Conservation (phyloP, 2,329 filamentous ascomycete species). For the Alternaria viburni region DNA sequence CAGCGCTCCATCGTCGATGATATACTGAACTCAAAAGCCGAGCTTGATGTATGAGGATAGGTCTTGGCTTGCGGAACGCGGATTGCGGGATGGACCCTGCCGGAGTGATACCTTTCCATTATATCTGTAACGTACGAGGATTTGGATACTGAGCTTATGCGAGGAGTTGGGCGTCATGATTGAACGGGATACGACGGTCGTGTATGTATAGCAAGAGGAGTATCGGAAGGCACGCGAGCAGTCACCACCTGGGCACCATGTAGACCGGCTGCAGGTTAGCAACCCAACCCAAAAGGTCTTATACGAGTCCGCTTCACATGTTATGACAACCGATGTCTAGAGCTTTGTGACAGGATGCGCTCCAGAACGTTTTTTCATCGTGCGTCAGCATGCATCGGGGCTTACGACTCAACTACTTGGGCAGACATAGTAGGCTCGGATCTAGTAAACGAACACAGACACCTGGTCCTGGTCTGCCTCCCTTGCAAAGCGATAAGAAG, state of each 20-base stretch:
- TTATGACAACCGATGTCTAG: not conserved
- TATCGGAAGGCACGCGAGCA: slow-evolving; percentile 13
- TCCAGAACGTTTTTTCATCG: not conserved
- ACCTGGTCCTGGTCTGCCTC: slow-evolving; percentile 2
- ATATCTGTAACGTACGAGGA: not conserved
- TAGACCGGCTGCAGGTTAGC: not conserved
- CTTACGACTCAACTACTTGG: slow-evolving; percentile 1
- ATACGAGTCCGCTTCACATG: not conserved
- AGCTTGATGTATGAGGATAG: slow-evolving; percentile 38
- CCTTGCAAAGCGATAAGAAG: not conserved
- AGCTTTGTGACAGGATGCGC: not conserved
- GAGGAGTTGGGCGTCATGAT: slow-evolving; percentile 1
- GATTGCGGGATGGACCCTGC: not conserved
- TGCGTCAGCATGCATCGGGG: slow-evolving; percentile 23
- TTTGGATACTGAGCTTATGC: not conserved
- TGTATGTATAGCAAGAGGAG: not conserved
- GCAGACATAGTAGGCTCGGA: slow-evolving; percentile 6
- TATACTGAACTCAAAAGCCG: slow-evolving; percentile 58
- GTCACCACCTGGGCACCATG: not conserved
- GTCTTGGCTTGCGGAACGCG: not conserved
- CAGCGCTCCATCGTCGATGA: slow-evolving; percentile 79
- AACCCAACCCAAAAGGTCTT: not conserved
- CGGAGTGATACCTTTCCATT: not conserved
- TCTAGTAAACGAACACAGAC: slow-evolving; percentile 17
- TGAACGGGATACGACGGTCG: not conserved